Conservation (phyloP, 805 yeast genomes). For the Ogataea salicorniae region DNA sequence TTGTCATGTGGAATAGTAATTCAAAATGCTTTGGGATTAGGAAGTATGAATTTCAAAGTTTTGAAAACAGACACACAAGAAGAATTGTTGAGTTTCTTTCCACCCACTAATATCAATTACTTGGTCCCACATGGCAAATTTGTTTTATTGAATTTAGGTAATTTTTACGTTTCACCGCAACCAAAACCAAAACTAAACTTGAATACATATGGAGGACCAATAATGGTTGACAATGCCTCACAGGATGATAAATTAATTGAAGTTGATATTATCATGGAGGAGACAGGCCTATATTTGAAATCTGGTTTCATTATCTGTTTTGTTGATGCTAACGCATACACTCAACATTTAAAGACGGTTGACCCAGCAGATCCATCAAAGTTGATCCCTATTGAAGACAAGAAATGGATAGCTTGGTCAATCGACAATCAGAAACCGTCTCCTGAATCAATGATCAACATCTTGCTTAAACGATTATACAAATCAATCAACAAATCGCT, state of each 20-base stretch:
- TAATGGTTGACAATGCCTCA: neutral
- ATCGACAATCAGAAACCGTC: conserved; percentile 28
- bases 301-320: conserved; percentile 42
- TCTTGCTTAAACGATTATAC: conserved; percentile 42
- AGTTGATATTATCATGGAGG: conserved; percentile 48
- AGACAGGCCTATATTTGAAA: conserved; percentile 49
- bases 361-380: conserved; percentile 5
- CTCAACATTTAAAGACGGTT: conserved; percentile 3
- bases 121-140: conserved; percentile 49
- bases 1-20: conserved; percentile 47
- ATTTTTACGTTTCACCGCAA: conserved; percentile 31
- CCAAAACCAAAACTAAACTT: neutral
- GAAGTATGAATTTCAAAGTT: conserved; percentile 52
- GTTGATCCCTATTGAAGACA: conserved; percentile 5
- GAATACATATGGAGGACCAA: neutral
- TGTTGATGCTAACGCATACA: conserved; percentile 31
- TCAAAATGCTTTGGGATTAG: conserved; percentile 51
- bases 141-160: conserved; percentile 47
- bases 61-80: conserved; percentile 27
- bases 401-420: conserved; percentile 30
- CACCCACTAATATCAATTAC: conserved; percentile 54
- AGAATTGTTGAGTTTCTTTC: conserved; percentile 40
- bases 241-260: conserved; percentile 25
- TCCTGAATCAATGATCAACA: conserved; percentile 36
- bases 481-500: conserved; percentile 36